Base-by-base conservation (phyloP, 1,139 yeast species). In the Petasospora fabianii region DNA sequence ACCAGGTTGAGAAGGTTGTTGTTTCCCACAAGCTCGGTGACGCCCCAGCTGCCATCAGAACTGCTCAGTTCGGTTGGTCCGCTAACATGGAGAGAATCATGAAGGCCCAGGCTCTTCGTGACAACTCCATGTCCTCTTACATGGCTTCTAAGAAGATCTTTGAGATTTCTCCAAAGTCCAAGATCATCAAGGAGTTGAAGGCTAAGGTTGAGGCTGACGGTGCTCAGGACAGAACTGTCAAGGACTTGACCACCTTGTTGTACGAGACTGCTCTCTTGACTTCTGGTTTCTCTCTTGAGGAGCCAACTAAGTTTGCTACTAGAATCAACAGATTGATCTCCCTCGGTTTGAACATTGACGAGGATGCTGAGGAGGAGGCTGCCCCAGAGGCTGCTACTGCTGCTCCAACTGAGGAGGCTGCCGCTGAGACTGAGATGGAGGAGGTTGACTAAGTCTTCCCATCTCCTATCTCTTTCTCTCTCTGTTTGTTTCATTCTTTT, bases 61-160 rank as follows among this genome's bases (percentile, higher is more conserved):
- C 98, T 57, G 97, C 97, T 60, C 98, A 92, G 77, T 92, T 92
- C 69, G 98, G 99, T 68, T 92, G 99, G 99, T 92, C 98, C 57
- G 99, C 99, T 61, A 92, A 92, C 79, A 94, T 94, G 98, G 99
- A 92, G 77, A 92, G 98, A 84, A 92, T 92, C 78, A 94, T 92
- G 99, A 92, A 92, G 80, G 98, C 98, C 51, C 99, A 92, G 78
- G 98, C 99, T 60, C 79, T 92, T 62, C 90, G 98, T 77, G 98
- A 92, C 71, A 85, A 96, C 58, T 80, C 96, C 58, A 92, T 94
- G 98, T 88, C 97, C 37, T 81, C 96, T 50, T 92, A 92, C 94
- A 94, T 92, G 99, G 84, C 98, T 34, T 92, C 98, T 44, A 94
- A 94, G 88, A 92, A 92, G 84, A 92, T 94, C 60, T 87, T 92